phyloP scores from a whole-genome alignment of 2,329 filamentous ascomycete species.

The Penicillium sp. region DNA sequence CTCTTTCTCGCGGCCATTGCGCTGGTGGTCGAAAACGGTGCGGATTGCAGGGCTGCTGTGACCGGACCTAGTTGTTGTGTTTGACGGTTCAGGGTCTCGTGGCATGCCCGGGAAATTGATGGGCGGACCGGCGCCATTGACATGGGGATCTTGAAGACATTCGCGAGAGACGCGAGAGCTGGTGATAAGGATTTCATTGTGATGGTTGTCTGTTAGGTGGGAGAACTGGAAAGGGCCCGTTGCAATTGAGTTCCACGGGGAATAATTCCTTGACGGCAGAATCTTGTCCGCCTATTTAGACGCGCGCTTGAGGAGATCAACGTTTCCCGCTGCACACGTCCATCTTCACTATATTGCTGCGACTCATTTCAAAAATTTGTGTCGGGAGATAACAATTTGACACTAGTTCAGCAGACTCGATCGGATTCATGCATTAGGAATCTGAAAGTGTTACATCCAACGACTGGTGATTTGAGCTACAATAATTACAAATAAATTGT shows the following conservation, averaged over 20 bases:
- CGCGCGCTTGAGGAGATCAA: slow-evolving; percentile 21
- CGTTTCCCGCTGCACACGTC: background rate
- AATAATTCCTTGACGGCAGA: slow-evolving; percentile 29
- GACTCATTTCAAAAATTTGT: background rate
- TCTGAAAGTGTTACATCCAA: background rate
- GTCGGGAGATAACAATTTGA: background rate
- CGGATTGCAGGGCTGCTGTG: slow-evolving; percentile 25
- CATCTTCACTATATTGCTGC: background rate
- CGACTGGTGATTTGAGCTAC: background rate
- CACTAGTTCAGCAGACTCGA: too few relatives aligned
- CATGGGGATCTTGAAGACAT: slow-evolving; percentile 45
- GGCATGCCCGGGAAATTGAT: slow-evolving; percentile 22
- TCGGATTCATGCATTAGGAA: background rate
- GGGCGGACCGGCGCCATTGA: slow-evolving; percentile 33
- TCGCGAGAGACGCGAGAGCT: slow-evolving; percentile 46
- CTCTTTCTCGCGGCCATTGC: slow-evolving; percentile 42
- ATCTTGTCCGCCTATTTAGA: slow-evolving; percentile 24
- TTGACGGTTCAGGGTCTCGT: slow-evolving; percentile 23
- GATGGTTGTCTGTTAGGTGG: slow-evolving; percentile 21
- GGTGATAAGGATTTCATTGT: slow-evolving; percentile 41
- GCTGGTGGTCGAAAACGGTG: slow-evolving; percentile 43
- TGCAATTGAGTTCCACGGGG: slow-evolving; percentile 18
- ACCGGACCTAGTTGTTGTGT: slow-evolving; percentile 21
- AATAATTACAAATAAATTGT: background rate
- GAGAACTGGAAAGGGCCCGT: slow-evolving; percentile 14